Evolutionary conservation across 345 rosid species (phyloP).

Genomic region (Carallia brachiata): DNA sequence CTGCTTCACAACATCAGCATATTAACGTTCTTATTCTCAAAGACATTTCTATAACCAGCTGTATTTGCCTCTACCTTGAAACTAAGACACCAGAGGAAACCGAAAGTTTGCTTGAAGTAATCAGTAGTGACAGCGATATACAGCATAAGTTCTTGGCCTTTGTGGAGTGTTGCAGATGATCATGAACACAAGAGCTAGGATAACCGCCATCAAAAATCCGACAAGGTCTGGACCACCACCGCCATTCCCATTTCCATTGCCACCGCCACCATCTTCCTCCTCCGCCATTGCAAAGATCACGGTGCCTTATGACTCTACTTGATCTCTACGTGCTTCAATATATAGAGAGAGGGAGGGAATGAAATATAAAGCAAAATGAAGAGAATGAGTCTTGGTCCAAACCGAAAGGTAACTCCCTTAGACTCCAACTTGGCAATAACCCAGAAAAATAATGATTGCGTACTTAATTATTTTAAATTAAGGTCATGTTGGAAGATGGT

Average conservation of each 20-base stretch:
- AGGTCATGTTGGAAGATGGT: not conserved
- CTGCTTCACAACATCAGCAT: too few relatives aligned
- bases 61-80: too few relatives aligned
- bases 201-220: conserved; percentile 28
- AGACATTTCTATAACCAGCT: too few relatives aligned
- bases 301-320: not conserved
- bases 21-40: too few relatives aligned
- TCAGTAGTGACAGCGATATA: not conserved
- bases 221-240: conserved; percentile 24
- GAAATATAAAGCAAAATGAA: too few relatives aligned
- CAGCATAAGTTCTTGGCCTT: conserved; percentile 3
- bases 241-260: not conserved
- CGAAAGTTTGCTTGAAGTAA: not conserved
- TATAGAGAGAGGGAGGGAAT: not conserved
- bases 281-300: conserved; percentile 27
- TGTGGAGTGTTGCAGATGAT: conserved; percentile 36
- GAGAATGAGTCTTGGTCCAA: too few relatives aligned
- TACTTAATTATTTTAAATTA: not conserved
- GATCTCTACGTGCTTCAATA: conserved; percentile 2
- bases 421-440: too few relatives aligned
- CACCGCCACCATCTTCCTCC: conserved; percentile 14
- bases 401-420: not conserved
- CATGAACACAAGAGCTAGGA: conserved; percentile 40
- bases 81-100: not conserved
- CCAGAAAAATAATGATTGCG: not conserved